Conservation (phyloP, 2,329 filamentous ascomycete genomes). For the Periglandula ipomoeae region DNA sequence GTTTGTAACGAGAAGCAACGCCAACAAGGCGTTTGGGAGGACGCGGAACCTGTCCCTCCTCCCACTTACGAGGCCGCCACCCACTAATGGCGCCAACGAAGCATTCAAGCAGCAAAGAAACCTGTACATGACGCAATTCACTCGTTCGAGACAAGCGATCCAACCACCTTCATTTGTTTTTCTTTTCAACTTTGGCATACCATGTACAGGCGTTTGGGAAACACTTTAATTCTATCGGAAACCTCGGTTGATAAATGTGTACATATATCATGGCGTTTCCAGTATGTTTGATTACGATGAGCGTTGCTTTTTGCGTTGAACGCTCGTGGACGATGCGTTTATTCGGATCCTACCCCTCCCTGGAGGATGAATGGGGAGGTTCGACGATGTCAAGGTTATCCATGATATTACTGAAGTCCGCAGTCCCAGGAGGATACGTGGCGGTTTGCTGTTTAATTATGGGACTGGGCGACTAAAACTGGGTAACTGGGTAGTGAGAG, state of each 20-base stretch:
- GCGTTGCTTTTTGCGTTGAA: background rate
- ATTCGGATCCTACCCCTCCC: background rate
- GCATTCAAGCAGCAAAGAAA: background rate
- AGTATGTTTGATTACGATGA: background rate
- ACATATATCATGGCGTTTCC: conserved; percentile 1
- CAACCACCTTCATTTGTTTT: conserved; percentile 6
- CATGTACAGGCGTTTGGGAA: conserved; percentile 1
- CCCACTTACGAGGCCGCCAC: conserved; percentile 50
- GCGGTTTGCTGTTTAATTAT: too few species aligned
- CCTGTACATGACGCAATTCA: background rate
- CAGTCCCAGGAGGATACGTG: background rate
- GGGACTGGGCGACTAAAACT: too few species aligned
- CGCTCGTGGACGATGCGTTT: background rate
- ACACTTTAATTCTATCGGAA: conserved; percentile 4
- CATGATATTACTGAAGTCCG: too few species aligned
- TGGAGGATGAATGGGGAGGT: background rate
- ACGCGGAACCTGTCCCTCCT: conserved; percentile 48
- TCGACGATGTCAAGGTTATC: background rate
- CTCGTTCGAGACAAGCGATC: conserved; percentile 1
- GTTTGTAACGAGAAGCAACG: conserved; percentile 78
- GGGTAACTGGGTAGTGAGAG: too few species aligned
- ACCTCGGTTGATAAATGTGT: background rate
- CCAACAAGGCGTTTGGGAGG: conserved; percentile 29
- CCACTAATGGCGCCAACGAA: conserved; percentile 1
- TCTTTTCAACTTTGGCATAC: conserved; percentile 3